Evolutionary conservation across 2,329 filamentous ascomycete species (phyloP).

Genomic region (Alternaria sp.): DNA sequence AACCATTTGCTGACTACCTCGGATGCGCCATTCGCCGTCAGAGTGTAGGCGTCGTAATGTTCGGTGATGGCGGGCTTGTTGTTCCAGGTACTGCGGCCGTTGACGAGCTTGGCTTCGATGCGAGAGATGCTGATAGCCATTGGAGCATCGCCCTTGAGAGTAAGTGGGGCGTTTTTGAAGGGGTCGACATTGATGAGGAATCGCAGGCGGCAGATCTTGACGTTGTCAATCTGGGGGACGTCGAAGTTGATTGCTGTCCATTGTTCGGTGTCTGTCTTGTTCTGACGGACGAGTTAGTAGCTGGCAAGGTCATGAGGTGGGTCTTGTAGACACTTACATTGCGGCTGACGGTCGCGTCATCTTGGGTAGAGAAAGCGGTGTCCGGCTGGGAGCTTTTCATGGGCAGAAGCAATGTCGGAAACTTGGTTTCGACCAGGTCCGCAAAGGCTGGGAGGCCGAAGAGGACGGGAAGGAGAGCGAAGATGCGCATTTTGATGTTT

Average conservation of each 20-base stretch:
- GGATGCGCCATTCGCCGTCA: not conserved
- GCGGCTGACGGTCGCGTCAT: constrained; percentile 26
- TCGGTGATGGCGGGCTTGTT: constrained; percentile 21
- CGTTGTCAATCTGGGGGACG: constrained; percentile 28
- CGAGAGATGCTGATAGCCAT: constrained; percentile 35
- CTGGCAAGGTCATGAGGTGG: not conserved
- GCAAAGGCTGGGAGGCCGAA: constrained; percentile 19
- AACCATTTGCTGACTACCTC: constrained; percentile 21
- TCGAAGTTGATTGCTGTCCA: constrained; percentile 43
- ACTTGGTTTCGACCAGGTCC: constrained; percentile 25
- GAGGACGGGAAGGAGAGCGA: constrained; percentile 25
- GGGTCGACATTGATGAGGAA: constrained; percentile 33
- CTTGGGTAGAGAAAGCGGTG: constrained; percentile 30
- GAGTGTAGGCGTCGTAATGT: constrained; percentile 6
- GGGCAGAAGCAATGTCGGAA: constrained; percentile 45
- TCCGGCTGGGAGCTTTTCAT: constrained; percentile 29
- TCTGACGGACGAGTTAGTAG: constrained; percentile 12
- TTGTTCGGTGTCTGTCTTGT: constrained; percentile 4
- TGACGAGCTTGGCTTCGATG: constrained; percentile 29
- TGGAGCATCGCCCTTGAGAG: constrained; percentile 24
- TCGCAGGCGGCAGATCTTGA: constrained; percentile 30
- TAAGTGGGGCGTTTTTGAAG: constrained; percentile 24
- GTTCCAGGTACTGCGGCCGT: constrained; percentile 39
- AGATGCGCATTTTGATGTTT: constrained; percentile 30
- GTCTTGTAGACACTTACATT: constrained; percentile 11